Evolutionary conservation across 768 basidiomycete genomes (phyloP), one percentile per base, ranked within the genome.

Genomic region (Candolleomyces eurysporus): DNA sequence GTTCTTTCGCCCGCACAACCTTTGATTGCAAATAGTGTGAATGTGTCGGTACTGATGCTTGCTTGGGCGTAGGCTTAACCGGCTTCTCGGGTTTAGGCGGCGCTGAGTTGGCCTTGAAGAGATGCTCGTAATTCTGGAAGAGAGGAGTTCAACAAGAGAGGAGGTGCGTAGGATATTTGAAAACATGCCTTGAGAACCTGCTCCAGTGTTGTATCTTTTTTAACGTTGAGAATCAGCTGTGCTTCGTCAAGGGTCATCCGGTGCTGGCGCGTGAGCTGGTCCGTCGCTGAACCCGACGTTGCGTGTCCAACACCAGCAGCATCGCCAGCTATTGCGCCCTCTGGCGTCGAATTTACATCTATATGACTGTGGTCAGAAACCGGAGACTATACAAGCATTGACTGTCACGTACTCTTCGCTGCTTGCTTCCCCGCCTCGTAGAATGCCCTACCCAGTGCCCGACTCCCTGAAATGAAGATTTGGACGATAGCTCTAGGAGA

Each of bases 1-100:
- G 87, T 76, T 98, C 95, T 58, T 88, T 84, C 19, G 97, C 96
- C 46, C 97, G 87, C 49, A 93, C 85, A n/a, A 99, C 93, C 76
- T 99, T 99, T 36, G 94, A 96, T 72, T 96, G 96, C 13, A 98
- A 81, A 75, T 98, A 98, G 74, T 95, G 92, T 40, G 94, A 95
- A 71, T 94, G 81, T 42, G 76, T 67, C 21, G 80, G 80, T 11
- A 57, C 49, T 30, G 75, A 65, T 5, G 75, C 70, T 22, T 79
- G 84, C 42, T 82, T 77, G 14, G 80, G 67, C 45, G 80, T 61
- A 42, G 74, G 76, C 66, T 81, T 80, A 61, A 80, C 78, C 14
- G 85, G 49, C 30, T 53, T 46, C 30, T 53, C 60, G 16, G 60
- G 53, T 26, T 61, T 61, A 48, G 86, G 79, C n/a, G 84, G 80